These are phyloP conservation scores for Morella rubra DNA, from an alignment of 306 rosid genomes.

Conservation along the genomic window DNA sequence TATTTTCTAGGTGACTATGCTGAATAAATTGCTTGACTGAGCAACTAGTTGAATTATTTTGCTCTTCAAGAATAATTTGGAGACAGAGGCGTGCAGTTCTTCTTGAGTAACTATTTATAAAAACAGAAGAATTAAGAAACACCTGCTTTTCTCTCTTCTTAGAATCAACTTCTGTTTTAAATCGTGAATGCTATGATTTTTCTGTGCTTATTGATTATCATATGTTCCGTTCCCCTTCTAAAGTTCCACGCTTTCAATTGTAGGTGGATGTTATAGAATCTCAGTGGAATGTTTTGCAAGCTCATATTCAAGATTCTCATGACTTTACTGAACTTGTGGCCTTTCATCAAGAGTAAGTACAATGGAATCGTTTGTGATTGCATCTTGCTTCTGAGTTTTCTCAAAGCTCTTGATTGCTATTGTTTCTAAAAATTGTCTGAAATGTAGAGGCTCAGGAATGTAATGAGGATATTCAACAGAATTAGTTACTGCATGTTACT, in stretches of 20 bases:
- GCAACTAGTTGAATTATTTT: neutral
- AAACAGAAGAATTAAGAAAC: neutral
- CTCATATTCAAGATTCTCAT: constrained; percentile 85
- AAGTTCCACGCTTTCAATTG: constrained; percentile 27
- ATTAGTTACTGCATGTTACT: constrained; percentile 13
- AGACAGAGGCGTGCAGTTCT: neutral
- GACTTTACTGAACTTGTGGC: constrained; percentile 92
- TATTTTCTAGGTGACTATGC: neutral
- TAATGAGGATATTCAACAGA: neutral
- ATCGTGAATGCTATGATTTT: neutral
- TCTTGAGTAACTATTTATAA: neutral
- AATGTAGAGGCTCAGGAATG: constrained; percentile 9
- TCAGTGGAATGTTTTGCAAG: constrained; percentile 92
- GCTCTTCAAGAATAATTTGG: constrained; percentile 2
- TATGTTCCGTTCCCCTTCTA: constrained; percentile 7
- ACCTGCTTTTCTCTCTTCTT: neutral
- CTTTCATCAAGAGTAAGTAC: constrained; percentile 83
- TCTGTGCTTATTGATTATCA: constrained; percentile 1
- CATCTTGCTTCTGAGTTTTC: constrained; percentile 13
- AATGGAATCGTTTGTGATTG: constrained; percentile 21
- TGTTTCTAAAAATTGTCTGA: constrained; percentile 5
- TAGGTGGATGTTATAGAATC: constrained; percentile 99
- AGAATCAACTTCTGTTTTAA: neutral
- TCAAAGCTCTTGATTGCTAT: neutral
- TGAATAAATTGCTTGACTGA: constrained; percentile 5